phyloP scores from a whole-genome alignment of 148 eudicot genomes.

The Amaranthus palmeri region DNA sequence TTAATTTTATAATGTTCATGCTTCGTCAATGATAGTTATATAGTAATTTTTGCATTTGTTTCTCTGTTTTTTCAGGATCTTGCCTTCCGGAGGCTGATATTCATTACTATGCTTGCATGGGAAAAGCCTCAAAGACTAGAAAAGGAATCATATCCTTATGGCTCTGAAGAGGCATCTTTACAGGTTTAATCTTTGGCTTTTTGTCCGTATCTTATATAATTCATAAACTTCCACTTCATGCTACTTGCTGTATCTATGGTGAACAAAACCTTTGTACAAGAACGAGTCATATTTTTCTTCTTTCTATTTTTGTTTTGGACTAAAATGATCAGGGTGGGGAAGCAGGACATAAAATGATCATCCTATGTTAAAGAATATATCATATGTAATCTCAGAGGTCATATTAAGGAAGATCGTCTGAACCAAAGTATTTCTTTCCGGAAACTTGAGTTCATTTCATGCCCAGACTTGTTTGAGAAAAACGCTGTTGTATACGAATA shows the following conservation, averaged over 20 bases:
- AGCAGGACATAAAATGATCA: not conserved
- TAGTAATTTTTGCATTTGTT: not conserved
- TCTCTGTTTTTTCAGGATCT: slow-evolving; percentile 47
- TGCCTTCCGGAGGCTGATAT: slow-evolving; percentile 71
- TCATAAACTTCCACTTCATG: not conserved
- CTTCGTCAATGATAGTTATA: too few species aligned
- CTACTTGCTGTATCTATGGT: slow-evolving; percentile 1
- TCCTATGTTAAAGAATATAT: not conserved
- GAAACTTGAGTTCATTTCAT: not conserved
- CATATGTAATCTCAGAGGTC: not conserved
- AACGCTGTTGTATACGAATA: not conserved
- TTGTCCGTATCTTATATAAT: not conserved
- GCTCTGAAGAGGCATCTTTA: slow-evolving; percentile 47
- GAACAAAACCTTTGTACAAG: not conserved
- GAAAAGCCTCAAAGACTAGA: slow-evolving; percentile 57
- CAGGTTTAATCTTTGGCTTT: slow-evolving; percentile 32
- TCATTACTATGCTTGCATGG: slow-evolving; percentile 90
- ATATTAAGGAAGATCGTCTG: not conserved
- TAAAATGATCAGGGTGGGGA: not conserved
- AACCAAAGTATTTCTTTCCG: not conserved
- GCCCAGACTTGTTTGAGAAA: not conserved
- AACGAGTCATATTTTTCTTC: not conserved
- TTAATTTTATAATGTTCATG: too few species aligned
- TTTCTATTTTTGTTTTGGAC: not conserved
- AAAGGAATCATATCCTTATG: slow-evolving; percentile 29